Percentiles rank a stretch among this genome's conserved stretches.
Conservation (phyloP, 2,329 filamentous ascomycete genomes). For the Colletotrichum trifolii region DNA sequence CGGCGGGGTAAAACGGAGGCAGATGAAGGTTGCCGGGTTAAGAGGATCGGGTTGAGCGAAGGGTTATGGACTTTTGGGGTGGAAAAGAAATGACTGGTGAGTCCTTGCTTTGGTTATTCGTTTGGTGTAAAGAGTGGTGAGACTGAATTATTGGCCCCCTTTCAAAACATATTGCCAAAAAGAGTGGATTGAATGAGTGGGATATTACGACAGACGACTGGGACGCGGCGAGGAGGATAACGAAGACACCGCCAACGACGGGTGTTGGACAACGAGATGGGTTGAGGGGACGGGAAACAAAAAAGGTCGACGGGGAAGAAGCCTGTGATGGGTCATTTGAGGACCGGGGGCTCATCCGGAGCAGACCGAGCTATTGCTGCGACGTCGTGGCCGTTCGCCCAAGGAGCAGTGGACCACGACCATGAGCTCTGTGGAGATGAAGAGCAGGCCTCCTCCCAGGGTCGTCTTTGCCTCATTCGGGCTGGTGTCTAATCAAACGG, state of each 20-base stretch:
- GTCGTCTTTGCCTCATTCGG: slow-evolving; percentile 24
- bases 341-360: slow-evolving; percentile 13
- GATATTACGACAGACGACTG: slow-evolving; percentile 11
- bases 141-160: slow-evolving; percentile 27
- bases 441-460: slow-evolving; percentile 27
- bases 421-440: slow-evolving; percentile 34
- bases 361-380: slow-evolving; percentile 32
- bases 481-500: slow-evolving; percentile 34
- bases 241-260: neutral
- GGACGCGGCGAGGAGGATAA: neutral
- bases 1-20: too few species aligned
- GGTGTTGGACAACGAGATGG: too few species aligned
- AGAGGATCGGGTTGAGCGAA: slow-evolving; percentile 21
- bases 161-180: slow-evolving; percentile 22
- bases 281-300: slow-evolving; percentile 17
- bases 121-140: slow-evolving; percentile 30
- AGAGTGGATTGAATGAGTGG: slow-evolving; percentile 19
- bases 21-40: slow-evolving; percentile 1
- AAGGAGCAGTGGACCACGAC: slow-evolving; percentile 26
- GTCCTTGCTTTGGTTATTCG: slow-evolving; percentile 16
- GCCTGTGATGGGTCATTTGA: slow-evolving; percentile 11
- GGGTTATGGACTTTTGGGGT: slow-evolving; percentile 3
- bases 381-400: slow-evolving; percentile 27
- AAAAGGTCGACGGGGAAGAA: slow-evolving; percentile 18
- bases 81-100: slow-evolving; percentile 33